phyloP scores from a whole-genome alignment of 2,329 filamentous ascomycete species.

The Aphanocladium album region DNA sequence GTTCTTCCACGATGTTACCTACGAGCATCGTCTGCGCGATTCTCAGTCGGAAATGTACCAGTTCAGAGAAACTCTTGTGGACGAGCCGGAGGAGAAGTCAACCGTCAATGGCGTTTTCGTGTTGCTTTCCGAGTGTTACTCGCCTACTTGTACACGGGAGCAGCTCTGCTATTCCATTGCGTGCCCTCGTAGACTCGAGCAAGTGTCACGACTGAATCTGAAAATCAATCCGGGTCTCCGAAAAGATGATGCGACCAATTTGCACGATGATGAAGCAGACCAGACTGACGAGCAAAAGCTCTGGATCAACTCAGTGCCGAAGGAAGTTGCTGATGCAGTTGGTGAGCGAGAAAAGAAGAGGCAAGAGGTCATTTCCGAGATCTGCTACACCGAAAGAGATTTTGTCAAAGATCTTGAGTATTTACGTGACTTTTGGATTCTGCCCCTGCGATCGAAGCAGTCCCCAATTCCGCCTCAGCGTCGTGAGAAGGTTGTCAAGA shows the following conservation, averaged over 20 bases:
- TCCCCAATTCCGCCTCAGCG: slow-evolving; percentile 87
- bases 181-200: slow-evolving; percentile 86
- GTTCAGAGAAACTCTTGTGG: slow-evolving; percentile 87
- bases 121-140: slow-evolving; percentile 93
- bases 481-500: slow-evolving; percentile 85
- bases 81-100: slow-evolving; percentile 67
- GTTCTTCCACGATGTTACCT: slow-evolving; percentile 98
- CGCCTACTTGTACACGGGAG: slow-evolving; percentile 91
- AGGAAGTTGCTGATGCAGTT: slow-evolving; percentile 87
- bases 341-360: slow-evolving; percentile 92
- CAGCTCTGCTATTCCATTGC: slow-evolving; percentile 97
- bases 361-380: slow-evolving; percentile 95
- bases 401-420: slow-evolving; percentile 99
- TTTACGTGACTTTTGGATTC: slow-evolving; percentile 96
- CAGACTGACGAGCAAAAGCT: slow-evolving; percentile 94
- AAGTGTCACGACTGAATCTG: slow-evolving; percentile 89
- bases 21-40: slow-evolving; percentile 91
- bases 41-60: slow-evolving; percentile 95
- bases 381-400: slow-evolving; percentile 97
- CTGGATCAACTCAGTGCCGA: slow-evolving; percentile 98
- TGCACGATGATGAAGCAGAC: slow-evolving; percentile 74
- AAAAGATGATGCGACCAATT: slow-evolving; percentile 49
- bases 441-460: slow-evolving; percentile 73
- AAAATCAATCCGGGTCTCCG: slow-evolving; percentile 87
- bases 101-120: slow-evolving; percentile 94